Evolutionary conservation across 805 yeast genomes (phyloP).

Genomic region (Lipomyces mesembrius): DNA sequence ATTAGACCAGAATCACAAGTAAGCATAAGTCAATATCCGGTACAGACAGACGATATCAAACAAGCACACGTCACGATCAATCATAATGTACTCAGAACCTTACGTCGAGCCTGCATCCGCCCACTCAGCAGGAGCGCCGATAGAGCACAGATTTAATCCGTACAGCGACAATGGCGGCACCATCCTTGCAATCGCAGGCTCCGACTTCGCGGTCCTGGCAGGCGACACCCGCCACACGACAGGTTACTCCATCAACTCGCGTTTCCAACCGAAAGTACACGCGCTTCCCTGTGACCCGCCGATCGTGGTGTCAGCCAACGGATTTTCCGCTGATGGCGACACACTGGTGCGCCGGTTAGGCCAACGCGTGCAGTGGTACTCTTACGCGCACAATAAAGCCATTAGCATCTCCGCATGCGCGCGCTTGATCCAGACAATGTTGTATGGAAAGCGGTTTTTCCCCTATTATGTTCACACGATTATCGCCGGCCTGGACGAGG

Average conservation of each 20-base stretch:
- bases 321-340: conserved; percentile 93
- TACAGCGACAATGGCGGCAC: conserved; percentile 95
- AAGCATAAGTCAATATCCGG: background rate
- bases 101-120: conserved; percentile 21
- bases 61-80: background rate
- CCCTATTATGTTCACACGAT: conserved; percentile 96
- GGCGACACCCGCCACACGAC: conserved; percentile 98
- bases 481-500: conserved; percentile 88
- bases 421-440: conserved; percentile 82
- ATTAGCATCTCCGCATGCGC: conserved; percentile 78
- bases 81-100: conserved; percentile 29
- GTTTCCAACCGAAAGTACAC: conserved; percentile 88
- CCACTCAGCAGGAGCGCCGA: conserved; percentile 54
- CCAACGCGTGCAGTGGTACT: conserved; percentile 77
- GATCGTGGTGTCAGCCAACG: conserved; percentile 87
- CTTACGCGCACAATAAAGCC: conserved; percentile 75
- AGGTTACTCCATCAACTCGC: conserved; percentile 90
- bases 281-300: conserved; percentile 75
- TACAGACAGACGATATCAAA: background rate
- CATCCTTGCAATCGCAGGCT: conserved; percentile 95
- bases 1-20: background rate
- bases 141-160: conserved; percentile 91
- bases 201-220: conserved; percentile 94
- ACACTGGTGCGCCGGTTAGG: conserved; percentile 79
- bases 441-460: conserved; percentile 92